These are phyloP conservation scores for Phytopythium kandeliae DNA, from an alignment of 352 stramenopile species.

Conservation along the genomic window DNA sequence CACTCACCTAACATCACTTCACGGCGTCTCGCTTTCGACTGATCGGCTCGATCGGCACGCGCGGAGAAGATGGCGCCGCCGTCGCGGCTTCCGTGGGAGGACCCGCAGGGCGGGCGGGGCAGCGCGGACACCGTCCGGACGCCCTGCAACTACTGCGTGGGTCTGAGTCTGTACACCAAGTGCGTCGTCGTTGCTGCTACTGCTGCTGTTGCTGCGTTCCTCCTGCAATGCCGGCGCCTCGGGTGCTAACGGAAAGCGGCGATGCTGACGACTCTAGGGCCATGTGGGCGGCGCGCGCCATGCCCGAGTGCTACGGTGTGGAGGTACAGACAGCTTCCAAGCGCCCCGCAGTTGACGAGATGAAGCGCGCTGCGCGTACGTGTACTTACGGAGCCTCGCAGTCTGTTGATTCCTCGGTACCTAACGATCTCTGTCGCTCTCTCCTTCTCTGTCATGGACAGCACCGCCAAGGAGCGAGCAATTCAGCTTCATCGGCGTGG, in stretches of 20 bases:
- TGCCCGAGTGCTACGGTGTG: constrained; percentile 50
- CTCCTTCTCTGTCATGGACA: constrained; percentile 13
- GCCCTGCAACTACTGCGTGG: constrained; percentile 50
- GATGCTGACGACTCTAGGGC: constrained; percentile 19
- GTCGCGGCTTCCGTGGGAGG: not conserved
- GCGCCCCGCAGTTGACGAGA: constrained; percentile 37
- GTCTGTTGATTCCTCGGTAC: no score
- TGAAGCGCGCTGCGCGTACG: constrained; percentile 40
- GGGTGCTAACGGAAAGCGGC: not conserved
- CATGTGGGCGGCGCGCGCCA: constrained; percentile 45
- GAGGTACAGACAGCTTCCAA: constrained; percentile 31
- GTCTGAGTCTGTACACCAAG: constrained; percentile 66
- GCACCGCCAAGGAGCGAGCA: constrained; percentile 36
- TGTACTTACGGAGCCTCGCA: not conserved
- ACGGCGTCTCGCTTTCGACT: no score
- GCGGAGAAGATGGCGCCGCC: not conserved
- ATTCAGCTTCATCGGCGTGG: constrained; percentile 58
- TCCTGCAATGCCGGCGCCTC: not conserved
- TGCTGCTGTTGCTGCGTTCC: no score
- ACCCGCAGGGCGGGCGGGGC: not conserved
- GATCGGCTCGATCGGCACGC: not conserved
- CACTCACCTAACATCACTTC: no score
- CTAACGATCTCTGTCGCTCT: no score
- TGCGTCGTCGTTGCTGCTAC: constrained; percentile 21
- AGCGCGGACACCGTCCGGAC: not conserved